Evolutionary conservation across 2,329 filamentous ascomycete species (phyloP).

Genomic region (Phyllosticta citriasiana): DNA sequence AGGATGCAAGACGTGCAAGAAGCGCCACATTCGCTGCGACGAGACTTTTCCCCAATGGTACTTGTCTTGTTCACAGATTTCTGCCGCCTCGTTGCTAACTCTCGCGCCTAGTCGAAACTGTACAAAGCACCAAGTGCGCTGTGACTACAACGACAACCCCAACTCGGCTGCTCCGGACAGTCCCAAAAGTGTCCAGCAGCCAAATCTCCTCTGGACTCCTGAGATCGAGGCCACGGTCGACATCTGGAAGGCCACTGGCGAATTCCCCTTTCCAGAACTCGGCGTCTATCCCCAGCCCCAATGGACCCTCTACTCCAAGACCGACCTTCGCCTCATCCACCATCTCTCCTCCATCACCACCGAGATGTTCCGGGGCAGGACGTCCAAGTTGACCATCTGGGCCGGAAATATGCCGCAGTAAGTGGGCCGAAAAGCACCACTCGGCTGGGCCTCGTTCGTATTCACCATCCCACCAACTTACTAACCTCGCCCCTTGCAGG

Average conservation of each 20-base stretch:
- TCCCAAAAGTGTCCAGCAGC: conserved; percentile 40
- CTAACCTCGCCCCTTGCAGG: conserved; percentile 34
- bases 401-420: conserved; percentile 86
- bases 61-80: conserved; percentile 18
- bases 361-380: conserved; percentile 66
- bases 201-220: conserved; percentile 71
- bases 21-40: conserved; percentile 93
- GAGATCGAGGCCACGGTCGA: conserved; percentile 74
- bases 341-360: conserved; percentile 80
- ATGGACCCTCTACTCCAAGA: conserved; percentile 61
- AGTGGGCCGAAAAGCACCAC: conserved; percentile 30
- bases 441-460: conserved; percentile 16
- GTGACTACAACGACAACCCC: conserved; percentile 89
- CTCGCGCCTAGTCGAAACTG: conserved; percentile 68
- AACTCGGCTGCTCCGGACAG: conserved; percentile 51
- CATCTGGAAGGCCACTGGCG: conserved; percentile 72
- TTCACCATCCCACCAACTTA: conserved; percentile 23
- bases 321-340: conserved; percentile 80
- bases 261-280: conserved; percentile 77
- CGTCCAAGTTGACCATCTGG: conserved; percentile 84
- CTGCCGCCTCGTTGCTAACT: not conserved
- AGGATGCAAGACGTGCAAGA: conserved; percentile 96
- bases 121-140: conserved; percentile 97
- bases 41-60: conserved; percentile 98
- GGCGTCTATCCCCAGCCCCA: conserved; percentile 65